Conservation (phyloP, 2,329 filamentous ascomycete genomes). For the Aureobasidium leucospermi region DNA sequence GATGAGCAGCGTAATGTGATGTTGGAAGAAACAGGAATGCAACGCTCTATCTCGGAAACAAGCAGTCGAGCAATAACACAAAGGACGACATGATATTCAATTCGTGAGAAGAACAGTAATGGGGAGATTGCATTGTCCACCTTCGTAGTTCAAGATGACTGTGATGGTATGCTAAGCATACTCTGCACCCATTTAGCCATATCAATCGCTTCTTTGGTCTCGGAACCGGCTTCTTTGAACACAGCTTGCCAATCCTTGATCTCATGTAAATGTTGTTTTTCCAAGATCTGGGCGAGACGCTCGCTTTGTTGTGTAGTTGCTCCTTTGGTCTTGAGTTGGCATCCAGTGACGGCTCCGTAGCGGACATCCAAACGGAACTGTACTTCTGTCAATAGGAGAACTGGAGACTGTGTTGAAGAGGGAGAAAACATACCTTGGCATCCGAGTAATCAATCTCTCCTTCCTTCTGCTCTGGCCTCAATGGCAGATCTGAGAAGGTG, state of each 20-base stretch:
- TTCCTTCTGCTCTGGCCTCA: not conserved
- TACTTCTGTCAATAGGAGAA: not conserved
- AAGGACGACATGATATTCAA: too few relatives aligned
- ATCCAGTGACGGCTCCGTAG: constrained; percentile 50
- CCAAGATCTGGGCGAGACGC: constrained; percentile 26
- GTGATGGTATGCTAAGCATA: constrained; percentile 16
- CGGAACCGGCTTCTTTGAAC: constrained; percentile 9
- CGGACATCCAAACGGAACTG: constrained; percentile 32
- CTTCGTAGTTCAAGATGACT: not conserved
- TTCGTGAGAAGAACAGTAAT: too few relatives aligned
- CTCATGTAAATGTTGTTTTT: constrained; percentile 39
- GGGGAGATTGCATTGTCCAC: too few relatives aligned
- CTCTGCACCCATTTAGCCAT: constrained; percentile 19
- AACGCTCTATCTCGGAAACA: too few relatives aligned
- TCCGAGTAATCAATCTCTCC: constrained; percentile 2
- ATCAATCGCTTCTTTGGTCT: not conserved
- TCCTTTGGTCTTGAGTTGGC: constrained; percentile 28
- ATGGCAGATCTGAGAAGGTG: constrained; percentile 41
- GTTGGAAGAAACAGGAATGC: too few relatives aligned
- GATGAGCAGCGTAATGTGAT: too few relatives aligned
- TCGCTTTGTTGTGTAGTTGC: not conserved
- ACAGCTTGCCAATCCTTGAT: constrained; percentile 33
- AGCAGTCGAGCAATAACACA: too few relatives aligned
- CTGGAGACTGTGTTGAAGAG: too few relatives aligned
- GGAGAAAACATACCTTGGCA: not conserved